Conservation (phyloP, 306 rosid species). For the Mimosa bimucronata region DNA sequence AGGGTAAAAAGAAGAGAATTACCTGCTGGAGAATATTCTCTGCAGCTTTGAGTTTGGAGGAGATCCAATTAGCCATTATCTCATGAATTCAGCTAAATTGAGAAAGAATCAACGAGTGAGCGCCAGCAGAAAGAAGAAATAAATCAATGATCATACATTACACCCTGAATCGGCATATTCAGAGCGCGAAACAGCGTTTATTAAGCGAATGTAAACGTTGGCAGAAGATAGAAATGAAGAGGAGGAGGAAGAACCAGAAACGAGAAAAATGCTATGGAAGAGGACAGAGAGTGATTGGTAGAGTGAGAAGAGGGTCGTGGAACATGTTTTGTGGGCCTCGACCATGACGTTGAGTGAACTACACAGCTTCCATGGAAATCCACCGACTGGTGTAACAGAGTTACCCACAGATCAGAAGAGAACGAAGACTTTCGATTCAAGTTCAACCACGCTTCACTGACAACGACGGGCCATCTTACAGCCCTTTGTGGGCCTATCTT, state of each 20-base stretch:
- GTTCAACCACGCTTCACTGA: not conserved
- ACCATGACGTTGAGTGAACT: constrained; percentile 4
- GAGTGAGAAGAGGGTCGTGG: constrained; percentile 28
- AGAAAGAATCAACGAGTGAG: constrained; percentile 4
- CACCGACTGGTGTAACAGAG: not conserved
- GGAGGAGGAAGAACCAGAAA: not conserved
- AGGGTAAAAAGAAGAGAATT: constrained; percentile 35
- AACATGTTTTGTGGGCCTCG: constrained; percentile 12
- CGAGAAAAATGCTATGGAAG: not conserved
- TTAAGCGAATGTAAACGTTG: not conserved
- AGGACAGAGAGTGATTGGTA: constrained; percentile 24
- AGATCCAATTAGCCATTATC: constrained; percentile 94
- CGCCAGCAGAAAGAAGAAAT: constrained; percentile 2
- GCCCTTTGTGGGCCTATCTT: not conserved
- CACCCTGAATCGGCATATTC: constrained; percentile 1
- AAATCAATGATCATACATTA: not conserved
- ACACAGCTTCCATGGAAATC: not conserved
- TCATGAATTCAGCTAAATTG: constrained; percentile 28
- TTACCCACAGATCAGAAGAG: not conserved
- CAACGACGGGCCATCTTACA: constrained; percentile 20
- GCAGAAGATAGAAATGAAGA: constrained; percentile 10
- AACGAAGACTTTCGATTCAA: not conserved
- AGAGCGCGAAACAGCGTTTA: constrained; percentile 19
- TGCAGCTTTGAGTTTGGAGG: constrained; percentile 95
- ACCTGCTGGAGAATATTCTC: constrained; percentile 96